Percentiles rank a stretch among this genome's conserved stretches.
Conservation (phyloP, 306 rosid species). For the Medicago ruthenica region DNA sequence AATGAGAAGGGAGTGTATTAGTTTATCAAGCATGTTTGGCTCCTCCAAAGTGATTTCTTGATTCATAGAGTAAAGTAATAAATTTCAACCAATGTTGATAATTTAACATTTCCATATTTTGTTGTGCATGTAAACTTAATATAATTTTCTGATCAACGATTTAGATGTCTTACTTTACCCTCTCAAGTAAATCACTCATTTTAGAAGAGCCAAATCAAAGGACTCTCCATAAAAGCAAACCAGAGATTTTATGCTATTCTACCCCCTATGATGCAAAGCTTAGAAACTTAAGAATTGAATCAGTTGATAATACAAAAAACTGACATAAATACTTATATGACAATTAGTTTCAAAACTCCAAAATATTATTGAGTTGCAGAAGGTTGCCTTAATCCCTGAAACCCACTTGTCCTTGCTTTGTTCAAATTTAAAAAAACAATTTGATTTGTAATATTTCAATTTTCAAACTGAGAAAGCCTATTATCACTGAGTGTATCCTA, state of each 20-base stretch:
- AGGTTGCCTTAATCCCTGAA: slow-evolving; percentile 18
- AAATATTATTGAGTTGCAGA: background rate
- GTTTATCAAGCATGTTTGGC: background rate
- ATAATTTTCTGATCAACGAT: background rate
- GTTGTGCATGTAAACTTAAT: background rate
- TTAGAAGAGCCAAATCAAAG: background rate
- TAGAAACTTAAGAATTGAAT: background rate
- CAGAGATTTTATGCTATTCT: slow-evolving; percentile 3
- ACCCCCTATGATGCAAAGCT: slow-evolving; percentile 11
- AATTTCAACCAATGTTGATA: background rate
- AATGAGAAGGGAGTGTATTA: slow-evolving; percentile 10
- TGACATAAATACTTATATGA: background rate
- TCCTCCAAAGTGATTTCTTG: background rate
- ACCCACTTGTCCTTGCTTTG: slow-evolving; percentile 15
- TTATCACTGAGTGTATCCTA: slow-evolving; percentile 11
- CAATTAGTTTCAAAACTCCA: background rate
- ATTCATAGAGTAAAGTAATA: background rate
- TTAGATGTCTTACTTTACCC: slow-evolving; percentile 2
- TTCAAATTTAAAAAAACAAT: background rate
- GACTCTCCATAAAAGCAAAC: background rate
- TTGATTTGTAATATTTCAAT: slow-evolving; percentile 12
- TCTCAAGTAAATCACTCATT: background rate
- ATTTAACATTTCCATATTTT: background rate
- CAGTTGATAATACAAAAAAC: slow-evolving; percentile 14
- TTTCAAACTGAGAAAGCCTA: background rate